These are phyloP conservation scores for Arxiozyma slooffiae DNA, from an alignment of 1,139 yeast genomes.

Conservation along the genomic window DNA sequence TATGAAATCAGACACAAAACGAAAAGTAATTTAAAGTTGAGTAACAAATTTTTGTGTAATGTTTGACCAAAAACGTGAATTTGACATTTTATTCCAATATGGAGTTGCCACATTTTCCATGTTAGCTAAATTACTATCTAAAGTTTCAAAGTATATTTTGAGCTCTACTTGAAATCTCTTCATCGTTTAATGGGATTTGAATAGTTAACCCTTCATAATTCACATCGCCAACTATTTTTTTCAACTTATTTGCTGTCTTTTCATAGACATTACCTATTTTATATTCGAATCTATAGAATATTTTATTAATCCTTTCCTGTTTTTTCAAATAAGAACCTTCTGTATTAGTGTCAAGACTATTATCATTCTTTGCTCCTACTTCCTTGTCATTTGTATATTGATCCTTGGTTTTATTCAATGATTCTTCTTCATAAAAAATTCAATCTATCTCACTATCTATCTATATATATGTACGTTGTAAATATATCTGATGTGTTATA, in stretches of 20 bases:
- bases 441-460: conserved; percentile 11
- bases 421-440: conserved; percentile 24
- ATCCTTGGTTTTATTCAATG: conserved; percentile 3
- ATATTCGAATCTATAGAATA: conserved; percentile 30
- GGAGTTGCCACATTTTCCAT: conserved; percentile 24
- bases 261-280: conserved; percentile 23
- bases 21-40: conserved; percentile 17
- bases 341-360: neutral
- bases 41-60: conserved; percentile 18
- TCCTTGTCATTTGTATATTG: neutral
- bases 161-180: conserved; percentile 21
- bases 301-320: conserved; percentile 31
- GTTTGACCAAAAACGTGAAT: conserved; percentile 23
- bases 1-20: conserved; percentile 7
- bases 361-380: neutral
- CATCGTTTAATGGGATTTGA: conserved; percentile 13
- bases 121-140: conserved; percentile 23
- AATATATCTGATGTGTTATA: too few relatives aligned
- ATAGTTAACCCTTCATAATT: conserved; percentile 17
- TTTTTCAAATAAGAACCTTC: conserved; percentile 7
- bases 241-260: conserved; percentile 20
- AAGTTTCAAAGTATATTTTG: conserved; percentile 19
- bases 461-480: too few relatives aligned
- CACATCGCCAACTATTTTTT: conserved; percentile 11
- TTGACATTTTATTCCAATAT: conserved; percentile 26